Evolutionary conservation across 2,329 filamentous ascomycete genomes (phyloP).

Genomic region (Salinomyces thailandicus): DNA sequence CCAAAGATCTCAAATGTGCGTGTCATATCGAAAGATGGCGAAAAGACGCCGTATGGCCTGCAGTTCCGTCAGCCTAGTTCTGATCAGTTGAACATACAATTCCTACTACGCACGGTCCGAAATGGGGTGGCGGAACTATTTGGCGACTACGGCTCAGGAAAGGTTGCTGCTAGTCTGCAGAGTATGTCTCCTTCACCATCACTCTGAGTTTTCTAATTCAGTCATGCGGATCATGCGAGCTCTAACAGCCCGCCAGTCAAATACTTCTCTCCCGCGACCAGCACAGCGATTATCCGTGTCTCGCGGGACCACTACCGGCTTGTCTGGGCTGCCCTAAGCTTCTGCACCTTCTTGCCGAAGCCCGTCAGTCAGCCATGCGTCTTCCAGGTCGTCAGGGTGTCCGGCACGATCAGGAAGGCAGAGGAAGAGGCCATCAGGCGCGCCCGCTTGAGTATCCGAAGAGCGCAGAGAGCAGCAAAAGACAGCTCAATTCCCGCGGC

Average conservation of each 20-base stretch:
- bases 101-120: constrained; percentile 59
- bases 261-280: constrained; percentile 85
- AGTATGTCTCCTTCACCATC: constrained; percentile 38
- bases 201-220: not conserved
- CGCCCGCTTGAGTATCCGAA: constrained; percentile 60
- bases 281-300: constrained; percentile 81
- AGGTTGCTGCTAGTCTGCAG: constrained; percentile 56
- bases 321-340: constrained; percentile 80
- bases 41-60: constrained; percentile 48
- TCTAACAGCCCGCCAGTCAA: constrained; percentile 63
- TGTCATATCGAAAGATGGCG: constrained; percentile 18
- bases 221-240: too few relatives aligned
- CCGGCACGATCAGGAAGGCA: constrained; percentile 83
- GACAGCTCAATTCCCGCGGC: constrained; percentile 17
- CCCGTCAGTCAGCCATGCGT: constrained; percentile 55
- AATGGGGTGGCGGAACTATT: constrained; percentile 62
- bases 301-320: constrained; percentile 73
- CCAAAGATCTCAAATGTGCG: constrained; percentile 20
- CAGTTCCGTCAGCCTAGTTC: constrained; percentile 70
- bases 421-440: constrained; percentile 81
- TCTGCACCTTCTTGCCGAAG: constrained; percentile 60
- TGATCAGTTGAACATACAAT: constrained; percentile 54
- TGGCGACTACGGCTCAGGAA: constrained; percentile 79
- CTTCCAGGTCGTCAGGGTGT: constrained; percentile 75
- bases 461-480: constrained; percentile 44